Evolutionary conservation across 805 yeast species (phyloP).

Genomic region (Yarrowia sp.): DNA sequence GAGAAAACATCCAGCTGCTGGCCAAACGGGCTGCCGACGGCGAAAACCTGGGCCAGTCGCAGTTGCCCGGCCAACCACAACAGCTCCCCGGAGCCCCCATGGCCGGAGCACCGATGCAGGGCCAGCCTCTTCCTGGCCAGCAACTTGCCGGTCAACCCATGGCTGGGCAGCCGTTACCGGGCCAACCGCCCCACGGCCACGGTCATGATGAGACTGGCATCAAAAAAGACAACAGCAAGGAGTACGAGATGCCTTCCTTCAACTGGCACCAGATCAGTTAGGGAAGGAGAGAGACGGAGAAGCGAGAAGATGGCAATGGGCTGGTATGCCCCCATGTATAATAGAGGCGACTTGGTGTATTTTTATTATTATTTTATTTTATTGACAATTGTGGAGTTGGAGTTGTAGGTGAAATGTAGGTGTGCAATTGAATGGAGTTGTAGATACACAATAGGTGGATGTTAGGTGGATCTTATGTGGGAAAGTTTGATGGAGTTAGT

Average conservation of each 20-base stretch:
- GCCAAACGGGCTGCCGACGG: slow-evolving; percentile 16
- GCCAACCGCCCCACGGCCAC: neutral
- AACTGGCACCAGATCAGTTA: slow-evolving; percentile 22
- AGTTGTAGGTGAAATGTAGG: neutral
- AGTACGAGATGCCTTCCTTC: slow-evolving; percentile 22
- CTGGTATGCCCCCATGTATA: neutral
- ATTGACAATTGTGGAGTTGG: neutral
- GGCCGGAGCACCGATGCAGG: neutral
- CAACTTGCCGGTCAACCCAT: neutral
- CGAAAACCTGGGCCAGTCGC: slow-evolving; percentile 5
- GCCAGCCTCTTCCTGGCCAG: neutral
- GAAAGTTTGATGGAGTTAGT: too few species aligned
- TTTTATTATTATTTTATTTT: neutral
- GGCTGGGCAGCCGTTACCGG: neutral
- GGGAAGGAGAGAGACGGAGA: neutral
- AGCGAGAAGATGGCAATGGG: neutral
- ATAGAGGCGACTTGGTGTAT: neutral
- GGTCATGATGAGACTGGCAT: neutral
- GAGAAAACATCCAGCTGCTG: slow-evolving; percentile 26
- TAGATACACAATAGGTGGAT: too few species aligned
- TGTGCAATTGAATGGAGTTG: neutral
- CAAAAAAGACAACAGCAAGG: slow-evolving; percentile 22
- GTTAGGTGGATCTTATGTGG: too few species aligned
- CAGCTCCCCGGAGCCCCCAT: neutral
- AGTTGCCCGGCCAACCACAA: neutral